Evolutionary conservation across 768 basidiomycete species (phyloP).

Genomic region (Podaxis sp.): DNA sequence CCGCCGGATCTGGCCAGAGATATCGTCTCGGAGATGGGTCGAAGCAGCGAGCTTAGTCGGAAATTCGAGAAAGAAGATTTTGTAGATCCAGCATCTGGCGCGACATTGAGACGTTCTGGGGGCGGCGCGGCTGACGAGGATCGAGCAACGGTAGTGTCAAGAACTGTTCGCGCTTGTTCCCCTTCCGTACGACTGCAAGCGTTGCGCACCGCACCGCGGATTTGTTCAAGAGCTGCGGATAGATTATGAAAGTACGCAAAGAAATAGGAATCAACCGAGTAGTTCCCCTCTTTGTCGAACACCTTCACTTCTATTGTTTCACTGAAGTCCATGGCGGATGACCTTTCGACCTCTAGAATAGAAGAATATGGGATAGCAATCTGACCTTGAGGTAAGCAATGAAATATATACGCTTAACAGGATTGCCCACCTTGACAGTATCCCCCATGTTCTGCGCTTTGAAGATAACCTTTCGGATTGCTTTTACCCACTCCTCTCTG

Average conservation of each 20-base stretch:
- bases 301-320: conserved; percentile 96
- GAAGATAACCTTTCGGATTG: conserved; percentile 91
- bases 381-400: conserved; percentile 27
- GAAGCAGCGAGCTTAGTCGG: conserved; percentile 61
- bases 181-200: conserved; percentile 41
- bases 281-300: conserved; percentile 76
- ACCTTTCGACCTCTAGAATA: conserved; percentile 85
- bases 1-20: conserved; percentile 27
- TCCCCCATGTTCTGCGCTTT: conserved; percentile 96
- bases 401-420: background rate
- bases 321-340: conserved; percentile 90
- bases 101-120: conserved; percentile 34
- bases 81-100: conserved; percentile 11
- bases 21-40: conserved; percentile 61
- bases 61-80: conserved; percentile 44
- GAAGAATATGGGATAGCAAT: conserved; percentile 94
- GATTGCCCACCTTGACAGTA: conserved; percentile 75
- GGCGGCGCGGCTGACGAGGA: conserved; percentile 15
- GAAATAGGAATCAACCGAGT: conserved; percentile 84
- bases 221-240: conserved; percentile 72
- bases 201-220: conserved; percentile 70
- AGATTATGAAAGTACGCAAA: conserved; percentile 93
- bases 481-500: conserved; percentile 95
- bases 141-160: conserved; percentile 60
- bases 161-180: conserved; percentile 34